Evolutionary conservation across 2,329 filamentous ascomycete species (phyloP).

Genomic region (Cucurbitaria berberidis): DNA sequence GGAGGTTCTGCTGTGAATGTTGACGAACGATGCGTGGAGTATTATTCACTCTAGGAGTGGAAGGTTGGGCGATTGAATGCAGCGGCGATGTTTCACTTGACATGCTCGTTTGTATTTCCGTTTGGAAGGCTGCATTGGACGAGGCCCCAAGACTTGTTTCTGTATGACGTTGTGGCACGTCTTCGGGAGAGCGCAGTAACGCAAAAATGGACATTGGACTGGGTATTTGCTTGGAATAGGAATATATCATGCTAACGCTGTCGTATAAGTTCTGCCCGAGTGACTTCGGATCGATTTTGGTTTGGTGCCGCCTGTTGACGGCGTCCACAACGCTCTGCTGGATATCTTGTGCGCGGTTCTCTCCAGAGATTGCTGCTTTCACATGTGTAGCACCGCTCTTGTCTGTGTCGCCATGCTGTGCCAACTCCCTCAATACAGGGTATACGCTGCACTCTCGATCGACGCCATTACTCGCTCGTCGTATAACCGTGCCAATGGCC

Average conservation of each 20-base stretch:
- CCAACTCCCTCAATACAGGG: conserved; percentile 4
- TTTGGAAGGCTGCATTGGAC: no score
- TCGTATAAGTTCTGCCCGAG: conserved; percentile 65
- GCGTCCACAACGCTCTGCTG: conserved; percentile 15
- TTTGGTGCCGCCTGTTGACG: conserved; percentile 34
- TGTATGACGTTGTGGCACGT: not conserved
- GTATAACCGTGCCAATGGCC: conserved; percentile 5
- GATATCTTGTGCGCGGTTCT: not conserved
- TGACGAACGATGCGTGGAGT: conserved; percentile 5
- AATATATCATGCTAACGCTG: conserved; percentile 43
- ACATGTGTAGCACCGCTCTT: not conserved
- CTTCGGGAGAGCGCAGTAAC: conserved; percentile 19
- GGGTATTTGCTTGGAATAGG: conserved; percentile 42
- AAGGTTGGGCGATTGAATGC: conserved; percentile 18
- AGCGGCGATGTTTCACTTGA: no score
- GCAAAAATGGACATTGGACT: conserved; percentile 30
- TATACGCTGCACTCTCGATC: conserved; percentile 10
- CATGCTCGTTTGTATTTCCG: no score
- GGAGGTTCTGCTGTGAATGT: conserved; percentile 15
- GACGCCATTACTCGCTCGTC: not conserved
- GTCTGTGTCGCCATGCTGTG: not conserved
- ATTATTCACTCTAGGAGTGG: conserved; percentile 11
- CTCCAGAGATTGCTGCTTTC: not conserved
- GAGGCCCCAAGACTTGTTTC: no score
- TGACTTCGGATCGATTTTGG: conserved; percentile 64